These are phyloP conservation scores for Tolypocladium album DNA, from an alignment of 2,329 filamentous ascomycete species.

Conservation along the genomic window DNA sequence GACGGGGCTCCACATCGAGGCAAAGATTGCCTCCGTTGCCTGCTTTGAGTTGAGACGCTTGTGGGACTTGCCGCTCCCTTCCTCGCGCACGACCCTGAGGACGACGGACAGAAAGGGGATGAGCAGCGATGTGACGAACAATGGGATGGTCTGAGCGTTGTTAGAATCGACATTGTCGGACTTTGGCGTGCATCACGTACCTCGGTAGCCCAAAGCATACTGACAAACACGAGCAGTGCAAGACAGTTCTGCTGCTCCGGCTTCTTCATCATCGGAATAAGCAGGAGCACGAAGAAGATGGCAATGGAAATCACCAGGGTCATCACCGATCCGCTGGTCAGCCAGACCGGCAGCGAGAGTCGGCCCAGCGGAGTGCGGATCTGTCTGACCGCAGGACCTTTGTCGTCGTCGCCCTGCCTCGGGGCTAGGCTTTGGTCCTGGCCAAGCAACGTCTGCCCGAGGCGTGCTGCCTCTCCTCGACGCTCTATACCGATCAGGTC, in stretches of 20 bases:
- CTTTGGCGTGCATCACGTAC: constrained; percentile 30
- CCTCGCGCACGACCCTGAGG: constrained; percentile 71
- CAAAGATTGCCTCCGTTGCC: constrained; percentile 76
- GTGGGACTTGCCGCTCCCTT: constrained; percentile 47
- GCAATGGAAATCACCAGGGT: constrained; percentile 59
- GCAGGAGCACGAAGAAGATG: constrained; percentile 65
- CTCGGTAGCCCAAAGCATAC: constrained; percentile 92
- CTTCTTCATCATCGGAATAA: constrained; percentile 71
- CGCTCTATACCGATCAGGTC: constrained; percentile 98
- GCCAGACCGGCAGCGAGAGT: constrained; percentile 67
- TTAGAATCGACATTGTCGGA: constrained; percentile 4
- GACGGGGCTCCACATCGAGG: constrained; percentile 97
- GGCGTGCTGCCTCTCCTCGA: constrained; percentile 84
- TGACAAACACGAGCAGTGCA: constrained; percentile 87
- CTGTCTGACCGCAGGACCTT: constrained; percentile 50
- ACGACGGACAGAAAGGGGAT: constrained; percentile 91
- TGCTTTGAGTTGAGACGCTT: constrained; percentile 65
- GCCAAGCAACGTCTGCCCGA: constrained; percentile 77
- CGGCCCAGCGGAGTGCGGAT: constrained; percentile 71
- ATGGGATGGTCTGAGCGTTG: constrained; percentile 63
- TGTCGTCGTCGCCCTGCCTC: constrained; percentile 75
- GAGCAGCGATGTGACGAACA: constrained; percentile 90
- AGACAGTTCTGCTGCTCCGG: constrained; percentile 93
- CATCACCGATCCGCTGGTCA: constrained; percentile 73
- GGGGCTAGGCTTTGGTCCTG: constrained; percentile 56